Percentiles rank a stretch among this genome's conserved stretches.
phyloP scores from a whole-genome alignment of 169 alveolate species.

The Plasmodium berghei region DNA sequence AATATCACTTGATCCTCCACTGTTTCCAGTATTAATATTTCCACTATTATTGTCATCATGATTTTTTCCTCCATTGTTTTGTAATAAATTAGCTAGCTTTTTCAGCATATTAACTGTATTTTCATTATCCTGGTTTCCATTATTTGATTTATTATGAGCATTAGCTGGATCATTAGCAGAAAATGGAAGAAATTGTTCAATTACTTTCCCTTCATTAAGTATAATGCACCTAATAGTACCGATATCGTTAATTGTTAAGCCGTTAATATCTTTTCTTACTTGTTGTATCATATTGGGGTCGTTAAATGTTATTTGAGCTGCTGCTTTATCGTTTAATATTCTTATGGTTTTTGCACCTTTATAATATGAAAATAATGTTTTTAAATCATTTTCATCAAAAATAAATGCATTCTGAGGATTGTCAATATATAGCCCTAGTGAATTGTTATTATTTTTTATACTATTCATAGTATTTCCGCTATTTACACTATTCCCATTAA shows the following conservation, averaged over 20 bases:
- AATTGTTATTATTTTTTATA: constrained; percentile 47
- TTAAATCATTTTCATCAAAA: constrained; percentile 66
- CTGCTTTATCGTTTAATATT: constrained; percentile 58
- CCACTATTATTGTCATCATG: neutral
- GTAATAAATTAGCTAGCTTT: constrained; percentile 43
- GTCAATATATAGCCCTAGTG: constrained; percentile 69
- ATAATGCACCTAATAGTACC: constrained; percentile 74
- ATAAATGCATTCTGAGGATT: constrained; percentile 70
- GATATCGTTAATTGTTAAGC: constrained; percentile 65
- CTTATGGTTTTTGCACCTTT: constrained; percentile 70
- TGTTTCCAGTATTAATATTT: neutral
- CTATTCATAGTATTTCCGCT: constrained; percentile 8
- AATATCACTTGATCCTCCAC: neutral
- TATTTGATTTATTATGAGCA: neutral
- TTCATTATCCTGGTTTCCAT: constrained; percentile 7
- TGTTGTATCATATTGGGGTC: constrained; percentile 76
- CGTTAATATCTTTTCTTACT: constrained; percentile 70
- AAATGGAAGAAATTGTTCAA: constrained; percentile 73
- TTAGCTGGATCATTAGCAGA: constrained; percentile 61
- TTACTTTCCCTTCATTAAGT: constrained; percentile 63
- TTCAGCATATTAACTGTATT: constrained; percentile 56
- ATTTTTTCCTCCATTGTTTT: neutral
- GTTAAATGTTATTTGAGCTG: constrained; percentile 75
- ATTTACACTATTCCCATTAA: constrained; percentile 17
- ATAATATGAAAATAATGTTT: constrained; percentile 61